A percentile compares a stretch with the other conserved stretches of the same genome.
Evolutionary conservation across 2,329 filamentous ascomycete species (phyloP).

Genomic region (Lachnellula arida): DNA sequence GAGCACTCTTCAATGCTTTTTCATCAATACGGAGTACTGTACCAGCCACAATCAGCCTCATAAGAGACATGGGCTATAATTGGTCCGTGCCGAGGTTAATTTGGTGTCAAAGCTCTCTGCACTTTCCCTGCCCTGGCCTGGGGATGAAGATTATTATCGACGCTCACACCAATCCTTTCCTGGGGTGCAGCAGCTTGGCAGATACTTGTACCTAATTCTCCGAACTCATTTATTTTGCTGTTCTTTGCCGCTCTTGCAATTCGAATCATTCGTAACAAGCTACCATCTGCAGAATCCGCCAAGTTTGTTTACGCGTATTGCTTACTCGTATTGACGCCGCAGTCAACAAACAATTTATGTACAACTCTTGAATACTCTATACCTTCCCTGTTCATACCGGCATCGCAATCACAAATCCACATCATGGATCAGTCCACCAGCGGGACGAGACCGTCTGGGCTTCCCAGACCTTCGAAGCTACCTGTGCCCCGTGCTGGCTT

Average conservation of each 20-base stretch:
- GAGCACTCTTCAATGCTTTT: too few species aligned
- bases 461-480: slow-evolving; percentile 50
- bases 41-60: too few species aligned
- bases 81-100: background rate
- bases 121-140: too few species aligned
- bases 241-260: too few species aligned
- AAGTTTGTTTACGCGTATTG: background rate
- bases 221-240: too few species aligned
- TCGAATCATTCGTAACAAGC: background rate
- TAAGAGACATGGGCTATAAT: too few species aligned
- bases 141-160: too few species aligned
- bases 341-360: background rate
- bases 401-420: background rate
- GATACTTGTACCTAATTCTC: too few species aligned
- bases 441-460: slow-evolving; percentile 25
- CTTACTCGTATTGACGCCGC: background rate
- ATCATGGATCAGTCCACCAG: slow-evolving; percentile 28
- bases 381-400: background rate
- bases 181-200: too few species aligned
- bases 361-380: slow-evolving; percentile 6
- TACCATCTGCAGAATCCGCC: background rate
- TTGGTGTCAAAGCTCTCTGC: background rate
- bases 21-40: too few species aligned
- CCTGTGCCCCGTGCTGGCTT: slow-evolving; percentile 44
- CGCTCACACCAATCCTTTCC: too few species aligned